These are phyloP conservation scores for Sphaerosporella brunnea DNA, from an alignment of 495 filamentous ascomycete genomes.

Conservation along the genomic window DNA sequence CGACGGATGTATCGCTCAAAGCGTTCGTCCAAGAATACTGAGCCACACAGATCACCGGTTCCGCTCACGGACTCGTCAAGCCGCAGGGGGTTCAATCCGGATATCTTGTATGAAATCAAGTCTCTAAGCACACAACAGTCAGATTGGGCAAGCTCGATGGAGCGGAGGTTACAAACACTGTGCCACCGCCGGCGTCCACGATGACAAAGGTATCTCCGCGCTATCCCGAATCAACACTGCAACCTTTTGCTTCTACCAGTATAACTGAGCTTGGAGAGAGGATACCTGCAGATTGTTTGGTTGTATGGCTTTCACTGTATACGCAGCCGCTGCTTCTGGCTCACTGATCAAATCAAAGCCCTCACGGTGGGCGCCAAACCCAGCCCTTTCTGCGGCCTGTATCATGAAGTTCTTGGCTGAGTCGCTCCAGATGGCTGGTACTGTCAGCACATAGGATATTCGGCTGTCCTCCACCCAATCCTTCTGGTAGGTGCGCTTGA, in stretches of 20 bases:
- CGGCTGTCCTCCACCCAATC: conserved; percentile 31
- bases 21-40: conserved; percentile 27
- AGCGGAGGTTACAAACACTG: conserved; percentile 25
- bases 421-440: conserved; percentile 51
- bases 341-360: conserved; percentile 55
- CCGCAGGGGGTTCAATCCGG: conserved; percentile 32
- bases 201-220: conserved; percentile 28
- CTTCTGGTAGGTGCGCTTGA: background rate
- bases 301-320: conserved; percentile 48
- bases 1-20: conserved; percentile 60
- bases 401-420: conserved; percentile 50
- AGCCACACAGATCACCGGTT: conserved; percentile 28
- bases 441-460: conserved; percentile 29
- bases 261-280: too few species aligned
- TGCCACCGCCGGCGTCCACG: conserved; percentile 44
- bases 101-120: conserved; percentile 36
- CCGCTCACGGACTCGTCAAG: conserved; percentile 34
- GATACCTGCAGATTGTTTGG: conserved; percentile 38
- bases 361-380: conserved; percentile 23
- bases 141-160: background rate
- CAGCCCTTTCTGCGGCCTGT: conserved; percentile 46
- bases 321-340: conserved; percentile 60
- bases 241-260: too few species aligned
- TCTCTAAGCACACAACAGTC: conserved; percentile 18
- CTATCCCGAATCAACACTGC: background rate